These are phyloP conservation scores for Caloboletus firmus DNA, from an alignment of 1,284 basidiomycete species.

Conservation along the genomic window DNA sequence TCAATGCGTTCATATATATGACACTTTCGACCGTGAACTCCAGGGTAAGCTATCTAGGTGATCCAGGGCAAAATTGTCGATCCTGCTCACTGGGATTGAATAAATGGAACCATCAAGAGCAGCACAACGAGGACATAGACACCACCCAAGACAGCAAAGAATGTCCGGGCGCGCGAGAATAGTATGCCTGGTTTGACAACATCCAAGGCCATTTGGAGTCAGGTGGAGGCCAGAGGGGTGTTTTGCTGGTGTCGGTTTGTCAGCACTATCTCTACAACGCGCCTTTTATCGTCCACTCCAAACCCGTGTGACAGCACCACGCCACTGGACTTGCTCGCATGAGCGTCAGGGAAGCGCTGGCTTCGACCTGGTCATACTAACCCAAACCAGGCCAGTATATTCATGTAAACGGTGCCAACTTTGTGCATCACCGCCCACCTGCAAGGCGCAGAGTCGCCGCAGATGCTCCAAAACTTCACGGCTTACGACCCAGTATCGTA, in stretches of 20 bases:
- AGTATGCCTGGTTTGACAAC: conserved; percentile 21
- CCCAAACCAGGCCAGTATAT: background rate
- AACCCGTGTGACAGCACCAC: background rate
- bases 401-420: too few species aligned
- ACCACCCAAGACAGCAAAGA: conserved; percentile 43
- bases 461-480: background rate
- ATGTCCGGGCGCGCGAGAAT: conserved; percentile 36
- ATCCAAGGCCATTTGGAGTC: conserved; percentile 13
- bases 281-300: conserved; percentile 6
- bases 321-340: conserved; percentile 19
- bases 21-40: conserved; percentile 37
- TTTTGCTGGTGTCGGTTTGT: conserved; percentile 21
- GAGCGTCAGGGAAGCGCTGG: conserved; percentile 7
- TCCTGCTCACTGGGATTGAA: conserved; percentile 72
- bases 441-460: background rate
- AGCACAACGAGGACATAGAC: conserved; percentile 57
- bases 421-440: background rate
- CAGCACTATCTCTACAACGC: background rate
- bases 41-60: conserved; percentile 10
- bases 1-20: conserved; percentile 69
- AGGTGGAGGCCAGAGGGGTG: background rate
- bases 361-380: background rate
- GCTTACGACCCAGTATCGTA: conserved; percentile 23
- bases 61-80: conserved; percentile 9
- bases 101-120: conserved; percentile 57